Evolutionary conservation across 345 rosid species (phyloP).

Genomic region (Reutealis trisperma): DNA sequence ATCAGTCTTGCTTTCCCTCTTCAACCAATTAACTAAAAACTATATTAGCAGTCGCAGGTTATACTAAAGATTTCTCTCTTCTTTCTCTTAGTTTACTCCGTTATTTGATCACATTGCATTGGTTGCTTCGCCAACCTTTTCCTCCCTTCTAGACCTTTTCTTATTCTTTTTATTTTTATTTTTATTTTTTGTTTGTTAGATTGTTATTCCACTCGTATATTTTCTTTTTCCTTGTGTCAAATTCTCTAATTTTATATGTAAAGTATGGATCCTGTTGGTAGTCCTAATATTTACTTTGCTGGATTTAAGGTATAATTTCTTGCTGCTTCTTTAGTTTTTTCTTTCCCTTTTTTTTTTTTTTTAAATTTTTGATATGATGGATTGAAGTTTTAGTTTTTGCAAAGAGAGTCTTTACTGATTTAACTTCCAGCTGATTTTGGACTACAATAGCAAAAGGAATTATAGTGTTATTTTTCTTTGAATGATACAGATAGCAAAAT

Average conservation of each 20-base stretch:
- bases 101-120: background rate
- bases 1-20: conserved; percentile 19
- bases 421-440: background rate
- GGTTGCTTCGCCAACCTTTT: background rate
- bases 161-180: background rate
- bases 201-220: background rate
- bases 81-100: conserved; percentile 9
- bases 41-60: background rate
- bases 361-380: no score
- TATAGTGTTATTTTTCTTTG: background rate
- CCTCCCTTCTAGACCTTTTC: background rate
- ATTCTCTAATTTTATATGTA: background rate
- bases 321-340: background rate
- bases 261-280: conserved; percentile 23
- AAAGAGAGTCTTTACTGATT: background rate
- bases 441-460: background rate
- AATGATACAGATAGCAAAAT: background rate
- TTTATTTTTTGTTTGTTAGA: no score
- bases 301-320: conserved; percentile 22
- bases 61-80: background rate
- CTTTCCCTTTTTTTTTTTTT: no score
- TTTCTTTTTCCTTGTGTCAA: background rate
- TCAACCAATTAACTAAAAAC: background rate
- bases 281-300: conserved; percentile 9
- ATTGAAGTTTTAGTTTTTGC: no score